Evolutionary conservation across 352 stramenopile genomes (phyloP).

Genomic region (Phytophthora sp.): DNA sequence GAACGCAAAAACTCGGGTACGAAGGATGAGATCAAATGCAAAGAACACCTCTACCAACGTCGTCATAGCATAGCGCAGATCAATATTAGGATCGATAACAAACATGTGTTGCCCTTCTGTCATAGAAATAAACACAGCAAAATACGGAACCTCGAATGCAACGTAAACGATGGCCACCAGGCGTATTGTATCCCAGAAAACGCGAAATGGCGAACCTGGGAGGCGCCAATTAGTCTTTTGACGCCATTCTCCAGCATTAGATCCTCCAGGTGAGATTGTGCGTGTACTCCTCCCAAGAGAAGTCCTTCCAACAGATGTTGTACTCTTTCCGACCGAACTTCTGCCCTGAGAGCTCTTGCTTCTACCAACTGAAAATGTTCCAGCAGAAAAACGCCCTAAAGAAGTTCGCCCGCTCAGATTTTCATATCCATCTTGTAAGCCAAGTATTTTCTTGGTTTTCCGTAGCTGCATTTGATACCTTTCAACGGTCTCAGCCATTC

Average conservation of each 20-base stretch:
- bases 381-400: conserved; percentile 18
- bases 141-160: conserved; percentile 51
- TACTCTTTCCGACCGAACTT: conserved; percentile 29
- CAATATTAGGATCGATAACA: conserved; percentile 24
- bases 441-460: conserved; percentile 81
- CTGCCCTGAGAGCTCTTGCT: background rate
- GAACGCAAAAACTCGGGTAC: conserved; percentile 59
- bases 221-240: background rate
- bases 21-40: conserved; percentile 47
- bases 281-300: conserved; percentile 4
- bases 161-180: conserved; percentile 5
- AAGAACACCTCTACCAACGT: conserved; percentile 22
- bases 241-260: background rate
- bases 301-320: conserved; percentile 2
- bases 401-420: conserved; percentile 3
- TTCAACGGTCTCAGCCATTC: conserved; percentile 55
- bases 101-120: conserved; percentile 52
- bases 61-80: conserved; percentile 34
- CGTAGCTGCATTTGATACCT: conserved; percentile 63
- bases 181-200: conserved; percentile 4
- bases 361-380: background rate
- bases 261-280: background rate
- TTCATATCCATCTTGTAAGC: conserved; percentile 41
- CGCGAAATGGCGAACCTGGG: conserved; percentile 6
- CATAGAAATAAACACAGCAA: conserved; percentile 69